These are phyloP conservation scores for Artemisia tridentata DNA, from an alignment of 129 eudicot genomes.

Conservation along the genomic window DNA sequence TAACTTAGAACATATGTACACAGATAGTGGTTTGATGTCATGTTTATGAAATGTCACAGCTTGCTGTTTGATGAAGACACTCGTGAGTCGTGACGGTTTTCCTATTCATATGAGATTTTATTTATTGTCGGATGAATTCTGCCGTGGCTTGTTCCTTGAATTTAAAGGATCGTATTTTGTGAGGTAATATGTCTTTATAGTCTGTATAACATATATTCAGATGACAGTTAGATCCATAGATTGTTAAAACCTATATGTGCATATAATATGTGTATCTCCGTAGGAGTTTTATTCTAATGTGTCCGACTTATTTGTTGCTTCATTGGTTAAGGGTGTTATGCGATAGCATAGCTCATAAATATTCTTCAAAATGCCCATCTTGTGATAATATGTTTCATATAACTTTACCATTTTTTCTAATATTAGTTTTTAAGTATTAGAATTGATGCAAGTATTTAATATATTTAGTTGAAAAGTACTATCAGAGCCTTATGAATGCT, in stretches of 20 bases:
- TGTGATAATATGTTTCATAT: too few species aligned
- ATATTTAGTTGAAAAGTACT: too few species aligned
- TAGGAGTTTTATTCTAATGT: background rate
- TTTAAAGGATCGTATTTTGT: background rate
- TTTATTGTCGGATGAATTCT: background rate
- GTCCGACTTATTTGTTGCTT: background rate
- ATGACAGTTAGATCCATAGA: background rate
- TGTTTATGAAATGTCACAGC: conserved; percentile 15
- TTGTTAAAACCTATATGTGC: background rate
- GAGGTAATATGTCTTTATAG: conserved; percentile 1
- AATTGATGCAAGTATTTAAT: too few species aligned
- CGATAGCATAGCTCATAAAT: background rate
- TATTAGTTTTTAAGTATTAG: too few species aligned
- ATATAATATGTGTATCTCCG: background rate
- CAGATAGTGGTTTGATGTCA: background rate
- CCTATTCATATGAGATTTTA: too few species aligned
- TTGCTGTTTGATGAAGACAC: conserved; percentile 11
- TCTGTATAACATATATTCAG: background rate
- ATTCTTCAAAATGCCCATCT: too few species aligned
- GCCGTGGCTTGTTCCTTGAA: background rate
- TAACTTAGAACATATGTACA: too few species aligned
- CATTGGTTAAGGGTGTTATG: background rate
- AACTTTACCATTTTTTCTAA: too few species aligned
- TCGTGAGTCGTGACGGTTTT: background rate
- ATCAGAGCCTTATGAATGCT: too few species aligned